Base-by-base conservation (phyloP, 176 grass and related monocot species). In the Raddia guianensis region DNA sequence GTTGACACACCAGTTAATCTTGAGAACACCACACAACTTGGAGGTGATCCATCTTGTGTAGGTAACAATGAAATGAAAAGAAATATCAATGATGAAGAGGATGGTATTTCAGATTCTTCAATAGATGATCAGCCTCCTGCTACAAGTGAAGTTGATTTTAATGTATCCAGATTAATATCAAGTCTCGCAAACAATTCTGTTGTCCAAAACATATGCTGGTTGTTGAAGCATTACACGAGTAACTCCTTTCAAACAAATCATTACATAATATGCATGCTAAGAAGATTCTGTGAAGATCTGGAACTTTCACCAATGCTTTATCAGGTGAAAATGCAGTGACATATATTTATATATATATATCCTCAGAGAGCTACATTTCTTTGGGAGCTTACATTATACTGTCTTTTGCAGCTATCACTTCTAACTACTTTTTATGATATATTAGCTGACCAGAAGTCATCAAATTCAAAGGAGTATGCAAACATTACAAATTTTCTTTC, bases 111-210 rank as follows among this genome's bases (percentile, higher is more conserved):
- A 75, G 92, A 91, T 86, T 94, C 90, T 87, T 94, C 92, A 70
- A 83, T 64, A 73, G 92, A 93, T 68, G 89, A 94, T 90, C 79
- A 90, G 27, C 62, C 79, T 12, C 90, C 95, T 44, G 86, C 90
- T 76, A 93, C 92, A 35, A 98, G 75, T 75, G 95, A 98, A 89
- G 95, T 94, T 52, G 90, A 98, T 76, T 98, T 98, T 78, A 90
- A 94, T 67, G 86, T 95, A 59, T 87, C 83, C 16, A 76, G 86
- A 73, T 87, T 98, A 78, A 83, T 98, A 72, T 82, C 55, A 59
- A 91, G 55, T 75, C 91, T 98, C 73, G 82, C 86, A 49, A 98
- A 94, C 80, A 98, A 98, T 86, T 86, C 84, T 71, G 90, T 92
- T 33, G 70, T 98, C 16, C 80, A 94, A 89, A 98, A 98, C 85